These are phyloP conservation scores for Wickerhamiella allomyrinae DNA, from an alignment of 805 yeast species.

Conservation along the genomic window DNA sequence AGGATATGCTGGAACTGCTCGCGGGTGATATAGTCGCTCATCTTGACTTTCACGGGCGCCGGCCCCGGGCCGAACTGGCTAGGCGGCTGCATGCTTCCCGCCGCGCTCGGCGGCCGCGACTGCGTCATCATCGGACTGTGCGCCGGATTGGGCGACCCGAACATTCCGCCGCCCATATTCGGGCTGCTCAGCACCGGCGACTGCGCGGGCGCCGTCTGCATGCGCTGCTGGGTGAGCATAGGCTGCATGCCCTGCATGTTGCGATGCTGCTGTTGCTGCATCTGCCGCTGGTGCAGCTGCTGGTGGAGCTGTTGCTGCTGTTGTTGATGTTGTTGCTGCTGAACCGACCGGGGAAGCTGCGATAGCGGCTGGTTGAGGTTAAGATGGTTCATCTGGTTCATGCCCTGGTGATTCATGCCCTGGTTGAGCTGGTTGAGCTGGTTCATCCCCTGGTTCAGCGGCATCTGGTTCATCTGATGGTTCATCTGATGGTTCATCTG, in stretches of 20 bases:
- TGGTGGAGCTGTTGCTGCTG: conserved; percentile 8
- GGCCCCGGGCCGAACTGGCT: neutral
- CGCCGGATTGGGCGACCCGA: neutral
- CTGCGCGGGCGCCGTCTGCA: neutral
- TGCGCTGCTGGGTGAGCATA: neutral
- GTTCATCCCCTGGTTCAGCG: neutral
- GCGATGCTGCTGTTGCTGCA: neutral
- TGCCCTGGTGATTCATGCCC: too few species aligned
- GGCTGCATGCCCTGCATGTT: too few species aligned
- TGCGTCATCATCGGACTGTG: neutral
- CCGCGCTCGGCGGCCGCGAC: neutral
- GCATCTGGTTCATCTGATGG: conserved; percentile 6
- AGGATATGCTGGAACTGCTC: conserved; percentile 15
- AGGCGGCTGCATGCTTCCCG: neutral
- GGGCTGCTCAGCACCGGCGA: neutral
- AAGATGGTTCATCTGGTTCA: too few species aligned
- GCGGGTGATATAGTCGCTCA: conserved; percentile 4
- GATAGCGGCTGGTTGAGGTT: too few species aligned
- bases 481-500: conserved; percentile 5
- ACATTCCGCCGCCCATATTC: neutral
- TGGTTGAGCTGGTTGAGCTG: too few species aligned
- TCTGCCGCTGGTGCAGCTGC: conserved; percentile 5
- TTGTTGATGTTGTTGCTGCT: conserved; percentile 8
- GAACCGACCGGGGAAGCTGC: conserved; percentile 4
- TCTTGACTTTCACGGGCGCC: neutral